Base-by-base conservation (phyloP, 2,329 filamentous ascomycete species). In the Fusarium mangiferae region DNA sequence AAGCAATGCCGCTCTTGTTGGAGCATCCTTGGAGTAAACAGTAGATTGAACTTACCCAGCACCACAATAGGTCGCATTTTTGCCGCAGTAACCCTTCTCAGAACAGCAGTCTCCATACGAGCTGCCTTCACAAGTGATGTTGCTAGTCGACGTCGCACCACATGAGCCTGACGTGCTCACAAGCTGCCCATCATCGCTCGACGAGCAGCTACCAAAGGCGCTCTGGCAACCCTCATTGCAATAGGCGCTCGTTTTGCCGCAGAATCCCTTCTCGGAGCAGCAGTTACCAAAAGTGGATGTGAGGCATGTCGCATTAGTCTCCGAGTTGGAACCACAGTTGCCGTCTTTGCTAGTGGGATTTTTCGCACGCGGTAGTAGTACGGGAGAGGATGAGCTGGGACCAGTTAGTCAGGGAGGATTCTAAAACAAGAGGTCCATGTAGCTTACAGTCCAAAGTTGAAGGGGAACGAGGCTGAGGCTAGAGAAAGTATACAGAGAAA, bases 271-370 rank as follows among this genome's bases (percentile, higher is more conserved):
- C 5, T 51, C 48, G 17, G 48, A 51, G 30, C 48, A 51, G 30
- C 48, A 51, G 48, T 51, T 51, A 51, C 48, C 48, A 11, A 33
- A 51, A 6, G 48, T 51, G 15, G 48, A 51, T 4, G 30, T 51
- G 48, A 51, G 48, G 22, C 48, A 51, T 24, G 48, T 51, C 11
- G 48, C 48, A 6, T 51, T 51, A 20, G 48, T 35, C 12, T 51
- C 48, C 15, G 48, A 51, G 2, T 51, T 51, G 6, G 30, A 51
- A 35, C 48, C 48, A 35, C 48, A 51, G 30, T 51, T 51, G 11
- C 48, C 48, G 48, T 51, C 48, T 51, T 51, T 51, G 22, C 48
- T 51, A 10, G 48, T 51, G n/a, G 48, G 48, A 24, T 51, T 51
- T 10, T 35, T 35, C 8, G 48, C 48, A 4, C 48, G 48, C 3